Evolutionary conservation across 768 basidiomycete species (phyloP), one percentile per base, ranked within the genome.

Genomic region (Cyathus striatus): DNA sequence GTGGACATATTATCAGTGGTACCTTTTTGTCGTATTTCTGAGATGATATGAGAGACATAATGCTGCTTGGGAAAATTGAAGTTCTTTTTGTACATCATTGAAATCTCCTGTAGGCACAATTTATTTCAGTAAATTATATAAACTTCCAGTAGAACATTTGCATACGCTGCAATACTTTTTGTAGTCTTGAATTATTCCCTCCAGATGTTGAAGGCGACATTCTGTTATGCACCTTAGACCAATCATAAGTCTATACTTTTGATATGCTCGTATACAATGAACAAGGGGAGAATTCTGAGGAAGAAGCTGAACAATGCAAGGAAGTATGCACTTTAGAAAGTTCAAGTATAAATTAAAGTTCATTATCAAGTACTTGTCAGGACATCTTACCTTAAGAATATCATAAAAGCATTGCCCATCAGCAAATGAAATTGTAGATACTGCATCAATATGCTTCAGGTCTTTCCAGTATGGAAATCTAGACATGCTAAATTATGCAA

Each of bases 31-130:
- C 24, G 24, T 10, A 63, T 56, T 37, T 61, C 57, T 14, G 52
- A 23, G 17, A 50, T 12, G 13, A 60, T 45, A 47, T 62, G 62
- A 10, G 35, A 23, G 5, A 41, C 37, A 14, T 41, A 42, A 46
- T 63, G 62, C 41, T 62, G 57, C 43, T 64, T 64, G 14, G 52
- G 44, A 43, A 62, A 64, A 33, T 60, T 47, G 38, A 60, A 60
- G 39, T 42, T 57, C 32, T 63, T 63, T 2, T 45, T 49, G 36
- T 62, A 51, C 27, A 47, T 44, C 32, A 27, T 25, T 3, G 44
- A 26, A 7, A 60, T 55, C 3, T 48, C 26, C 59, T 59, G 34
- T 5, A 46, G 26, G 37, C 12, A 39, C 46, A 35, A 10, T 14
- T 21, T 25, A 32, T 41, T 42, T n/a, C 6, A 44, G n/a, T 25